Evolutionary conservation across 108 stramenopile genomes (phyloP), one percentile per base, ranked within the genome.

Genomic region (Skeletonema potamos): DNA sequence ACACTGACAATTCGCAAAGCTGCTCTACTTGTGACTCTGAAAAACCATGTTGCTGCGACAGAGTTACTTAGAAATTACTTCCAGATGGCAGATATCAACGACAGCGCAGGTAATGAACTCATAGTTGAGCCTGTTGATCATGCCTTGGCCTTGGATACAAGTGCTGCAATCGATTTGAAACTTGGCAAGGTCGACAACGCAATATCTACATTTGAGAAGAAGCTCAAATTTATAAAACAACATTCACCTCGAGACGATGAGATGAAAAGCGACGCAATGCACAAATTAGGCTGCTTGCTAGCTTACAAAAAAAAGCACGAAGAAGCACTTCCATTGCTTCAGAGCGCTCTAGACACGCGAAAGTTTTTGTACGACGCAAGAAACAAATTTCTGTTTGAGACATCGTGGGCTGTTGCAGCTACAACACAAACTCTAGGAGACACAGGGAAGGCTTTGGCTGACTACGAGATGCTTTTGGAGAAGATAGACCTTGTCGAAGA

Each of bases 331-430:
- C 76, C 76, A 0, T 28, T 77, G n/a, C 51, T 77, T 22, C 64
- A 57, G n/a, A 44, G 43, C 32, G 77, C 77, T 29, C 61, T 79
- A 24, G 77, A 79, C 26, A 72, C 48, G 9, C 66, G 70, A 36
- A 72, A 72, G 33, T 46, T 58, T 43, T 51, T 79, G 66, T 79
- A 67, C 58, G 51, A 79, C n/a, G 65, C 55, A 34, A 72, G 56
- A 39, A 66, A 61, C 48, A 72, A 66, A 67, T 66, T 41, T 32
- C 61, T 79, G 51, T 67, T 79, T 8, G 77, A 79, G 55, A 56
- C 77, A 43, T 66, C 70, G 27, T 79, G 77, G 77, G 77, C 68
- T 57, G 77, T 79, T 39, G 77, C 77, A 10, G 65, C 77, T 28
- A 68, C 77, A 27, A 71, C 57, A 30, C 77, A 67, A 37, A 34